Base-by-base conservation (phyloP, 495 filamentous ascomycete species). In the Hypoxylon lienhwacheense region DNA sequence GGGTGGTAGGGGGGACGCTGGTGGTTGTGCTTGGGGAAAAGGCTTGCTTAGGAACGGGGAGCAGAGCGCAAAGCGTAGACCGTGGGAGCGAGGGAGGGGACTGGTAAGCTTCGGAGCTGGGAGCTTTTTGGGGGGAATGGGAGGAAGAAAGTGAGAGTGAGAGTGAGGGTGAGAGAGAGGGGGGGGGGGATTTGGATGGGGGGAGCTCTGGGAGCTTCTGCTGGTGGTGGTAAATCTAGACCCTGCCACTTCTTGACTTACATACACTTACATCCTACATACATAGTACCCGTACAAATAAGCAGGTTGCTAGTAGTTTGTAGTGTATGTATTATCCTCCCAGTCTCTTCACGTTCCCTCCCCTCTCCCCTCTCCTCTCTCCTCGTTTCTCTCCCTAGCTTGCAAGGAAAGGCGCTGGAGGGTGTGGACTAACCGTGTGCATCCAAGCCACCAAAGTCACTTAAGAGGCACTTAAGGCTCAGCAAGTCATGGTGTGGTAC, bases 1-100 rank as follows among this genome's bases (percentile, higher is more conserved):
- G 68, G 73, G 71, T 57, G 57, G 53, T 66, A 60, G 66, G 37
- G 64, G 50, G 68, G 63, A 62, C 56, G 61, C 44, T 62, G 64
- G 57, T 54, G 53, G 59, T 39, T 54, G 59, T 54, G 59, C 43
- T 53, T 59, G 53, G 66, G 42, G 58, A 59, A 59, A 53, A 58
- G 61, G n/a, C n/a, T 55, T 58, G 60, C 53, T 51, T 57, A 49
- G 53, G 52, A 56, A 59, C 34, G 54, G 53, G 47, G 47, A 54
- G 50, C 36, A 60, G 56, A 65, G 55, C 44, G 57, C 52, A 14
- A 32, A 57, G 46, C 39, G 57, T 57, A 24, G 45, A 45, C 37
- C 44, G 51, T 43, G 52, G 37, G 53, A 59, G 43, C 50, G 60
- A 56, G 42, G 55, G 60, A 66, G 55, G 50, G 51, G 58, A 62